Evolutionary conservation across 2,329 filamentous ascomycete species (phyloP).

Genomic region (Penicillium concentricum): DNA sequence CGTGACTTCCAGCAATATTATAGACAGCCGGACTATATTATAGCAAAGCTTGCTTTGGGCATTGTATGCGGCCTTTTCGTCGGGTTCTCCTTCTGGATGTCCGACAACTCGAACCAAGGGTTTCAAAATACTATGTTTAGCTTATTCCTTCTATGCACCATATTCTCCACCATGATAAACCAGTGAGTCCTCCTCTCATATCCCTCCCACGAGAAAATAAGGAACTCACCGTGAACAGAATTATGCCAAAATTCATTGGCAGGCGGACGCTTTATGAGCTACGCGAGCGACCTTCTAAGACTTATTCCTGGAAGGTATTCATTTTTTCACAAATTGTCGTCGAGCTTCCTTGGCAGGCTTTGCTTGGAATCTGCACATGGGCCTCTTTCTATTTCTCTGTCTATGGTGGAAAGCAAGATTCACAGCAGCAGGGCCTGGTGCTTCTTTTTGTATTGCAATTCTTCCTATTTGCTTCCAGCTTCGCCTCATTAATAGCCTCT

Average conservation of each 20-base stretch:
- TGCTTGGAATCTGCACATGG: constrained; percentile 60
- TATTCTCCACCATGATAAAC: constrained; percentile 53
- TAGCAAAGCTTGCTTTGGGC: constrained; percentile 70
- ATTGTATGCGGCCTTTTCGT: constrained; percentile 65
- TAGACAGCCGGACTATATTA: constrained; percentile 81
- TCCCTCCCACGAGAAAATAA: constrained; percentile 28
- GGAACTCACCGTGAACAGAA: constrained; percentile 51
- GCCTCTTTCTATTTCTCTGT: constrained; percentile 49
- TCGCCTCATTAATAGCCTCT: constrained; percentile 12
- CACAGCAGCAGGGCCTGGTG: constrained; percentile 15
- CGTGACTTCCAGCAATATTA: constrained; percentile 86
- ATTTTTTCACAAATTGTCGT: constrained; percentile 37
- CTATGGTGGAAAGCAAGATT: constrained; percentile 10
- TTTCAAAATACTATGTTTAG: constrained; percentile 81
- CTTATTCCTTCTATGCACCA: constrained; percentile 69
- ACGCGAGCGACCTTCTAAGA: constrained; percentile 60
- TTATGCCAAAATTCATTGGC: constrained; percentile 55
- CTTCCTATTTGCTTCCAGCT: constrained; percentile 16
- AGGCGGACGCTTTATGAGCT: constrained; percentile 57
- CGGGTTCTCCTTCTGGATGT: constrained; percentile 73
- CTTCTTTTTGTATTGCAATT: constrained; percentile 24
- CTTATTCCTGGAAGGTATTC: constrained; percentile 71
- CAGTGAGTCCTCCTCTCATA: constrained; percentile 63
- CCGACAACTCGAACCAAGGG: constrained; percentile 69
- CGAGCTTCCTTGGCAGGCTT: constrained; percentile 35